phyloP scores from a whole-genome alignment of 345 rosid genomes.

The Durio zibethinus region DNA sequence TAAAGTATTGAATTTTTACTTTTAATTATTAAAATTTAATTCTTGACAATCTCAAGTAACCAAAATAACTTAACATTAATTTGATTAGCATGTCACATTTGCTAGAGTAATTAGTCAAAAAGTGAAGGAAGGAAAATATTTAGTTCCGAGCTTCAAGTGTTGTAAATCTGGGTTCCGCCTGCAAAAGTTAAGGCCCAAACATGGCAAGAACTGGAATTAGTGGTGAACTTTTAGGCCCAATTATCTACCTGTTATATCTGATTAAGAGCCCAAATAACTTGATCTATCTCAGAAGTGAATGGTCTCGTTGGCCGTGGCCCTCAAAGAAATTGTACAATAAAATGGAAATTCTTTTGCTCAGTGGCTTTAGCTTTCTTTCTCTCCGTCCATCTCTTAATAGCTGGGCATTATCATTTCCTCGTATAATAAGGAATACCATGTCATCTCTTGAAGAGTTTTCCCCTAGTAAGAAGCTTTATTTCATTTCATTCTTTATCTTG shows the following conservation, averaged over 20 bases:
- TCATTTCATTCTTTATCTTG: not conserved
- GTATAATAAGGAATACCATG: not conserved
- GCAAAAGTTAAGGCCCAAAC: not conserved
- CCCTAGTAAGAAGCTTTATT: slow-evolving; percentile 1
- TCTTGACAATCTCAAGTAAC: too few species aligned
- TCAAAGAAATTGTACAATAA: not conserved
- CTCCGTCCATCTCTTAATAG: not conserved
- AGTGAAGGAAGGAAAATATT: not conserved
- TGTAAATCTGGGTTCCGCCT: not conserved
- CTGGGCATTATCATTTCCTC: not conserved
- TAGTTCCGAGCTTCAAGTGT: not conserved
- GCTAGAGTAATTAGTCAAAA: too few species aligned
- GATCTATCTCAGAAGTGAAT: not conserved
- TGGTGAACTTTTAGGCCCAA: not conserved
- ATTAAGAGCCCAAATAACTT: not conserved
- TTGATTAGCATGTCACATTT: not conserved
- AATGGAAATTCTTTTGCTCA: not conserved
- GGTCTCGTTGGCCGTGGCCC: not conserved
- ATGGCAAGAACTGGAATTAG: not conserved
- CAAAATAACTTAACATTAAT: too few species aligned
- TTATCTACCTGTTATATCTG: not conserved
- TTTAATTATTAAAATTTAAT: too few species aligned
- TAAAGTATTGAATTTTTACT: too few species aligned
- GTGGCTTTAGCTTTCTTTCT: not conserved
- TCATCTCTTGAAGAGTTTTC: not conserved